These are phyloP conservation scores for Sugiyamaella neomexicana DNA, from an alignment of 1,139 yeast genomes.

Conservation along the genomic window DNA sequence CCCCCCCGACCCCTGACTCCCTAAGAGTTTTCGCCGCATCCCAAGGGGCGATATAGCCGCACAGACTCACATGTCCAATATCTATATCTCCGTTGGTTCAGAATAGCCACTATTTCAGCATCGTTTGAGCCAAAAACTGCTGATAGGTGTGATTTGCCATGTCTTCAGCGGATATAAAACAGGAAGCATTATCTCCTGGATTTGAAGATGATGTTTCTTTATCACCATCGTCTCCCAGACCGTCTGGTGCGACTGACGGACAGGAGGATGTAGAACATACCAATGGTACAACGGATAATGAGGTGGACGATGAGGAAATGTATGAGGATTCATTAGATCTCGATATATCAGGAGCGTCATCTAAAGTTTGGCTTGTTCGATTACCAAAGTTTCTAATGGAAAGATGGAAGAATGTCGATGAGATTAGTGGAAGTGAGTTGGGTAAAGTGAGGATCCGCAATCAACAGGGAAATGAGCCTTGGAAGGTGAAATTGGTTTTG, in stretches of 20 bases:
- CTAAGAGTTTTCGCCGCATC: too few species aligned
- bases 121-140: background rate
- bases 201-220: slow-evolving; percentile 43
- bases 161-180: slow-evolving; percentile 15
- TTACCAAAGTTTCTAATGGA: slow-evolving; percentile 85
- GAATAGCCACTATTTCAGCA: background rate
- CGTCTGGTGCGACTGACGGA: slow-evolving; percentile 24
- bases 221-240: slow-evolving; percentile 37
- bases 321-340: slow-evolving; percentile 46
- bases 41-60: background rate
- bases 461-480: slow-evolving; percentile 38
- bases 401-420: slow-evolving; percentile 68
- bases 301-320: slow-evolving; percentile 39
- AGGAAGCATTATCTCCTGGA: slow-evolving; percentile 21
- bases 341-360: slow-evolving; percentile 40
- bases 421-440: slow-evolving; percentile 64
- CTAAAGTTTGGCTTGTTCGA: slow-evolving; percentile 87
- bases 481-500: slow-evolving; percentile 42
- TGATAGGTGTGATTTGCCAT: background rate
- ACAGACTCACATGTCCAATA: background rate
- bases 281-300: slow-evolving; percentile 30
- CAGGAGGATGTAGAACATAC: slow-evolving; percentile 30
- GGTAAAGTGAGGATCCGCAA: slow-evolving; percentile 78
- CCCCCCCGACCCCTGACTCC: too few species aligned
- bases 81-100: too few species aligned